These are phyloP conservation scores for Strombidium stylifer DNA, from an alignment of 73 alveolate species.

Conservation along the genomic window DNA sequence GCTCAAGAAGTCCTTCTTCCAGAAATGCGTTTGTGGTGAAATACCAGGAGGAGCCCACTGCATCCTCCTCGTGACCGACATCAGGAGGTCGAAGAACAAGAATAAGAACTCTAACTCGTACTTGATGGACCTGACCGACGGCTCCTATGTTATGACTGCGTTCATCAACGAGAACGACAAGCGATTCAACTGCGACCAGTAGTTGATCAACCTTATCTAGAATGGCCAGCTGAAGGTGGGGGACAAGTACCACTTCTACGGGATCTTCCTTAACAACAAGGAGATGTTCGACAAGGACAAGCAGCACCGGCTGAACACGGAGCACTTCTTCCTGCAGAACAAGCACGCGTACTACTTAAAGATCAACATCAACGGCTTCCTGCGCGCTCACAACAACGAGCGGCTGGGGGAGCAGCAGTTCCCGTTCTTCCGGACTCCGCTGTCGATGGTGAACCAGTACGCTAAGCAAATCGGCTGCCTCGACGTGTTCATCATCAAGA, in stretches of 20 bases:
- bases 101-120: neutral
- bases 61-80: neutral
- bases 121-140: slow-evolving; percentile 15
- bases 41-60: neutral
- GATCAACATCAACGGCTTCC: slow-evolving; percentile 15
- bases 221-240: slow-evolving; percentile 2
- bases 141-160: slow-evolving; percentile 5
- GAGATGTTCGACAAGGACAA: neutral
- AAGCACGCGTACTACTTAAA: slow-evolving; percentile 15
- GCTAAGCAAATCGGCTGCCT: slow-evolving; percentile 8
- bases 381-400: neutral
- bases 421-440: neutral
- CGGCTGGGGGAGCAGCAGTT: neutral
- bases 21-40: neutral
- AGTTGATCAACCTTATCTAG: neutral
- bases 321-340: slow-evolving; percentile 1
- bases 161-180: neutral
- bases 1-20: slow-evolving; percentile 10
- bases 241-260: slow-evolving; percentile 23
- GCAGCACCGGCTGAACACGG: neutral
- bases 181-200: slow-evolving; percentile 1
- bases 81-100: neutral
- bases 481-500: slow-evolving; percentile 9
- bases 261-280: neutral
- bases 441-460: neutral